Evolutionary conservation across 345 rosid genomes (phyloP).

Genomic region (Xanthoceras sorbifolium): DNA sequence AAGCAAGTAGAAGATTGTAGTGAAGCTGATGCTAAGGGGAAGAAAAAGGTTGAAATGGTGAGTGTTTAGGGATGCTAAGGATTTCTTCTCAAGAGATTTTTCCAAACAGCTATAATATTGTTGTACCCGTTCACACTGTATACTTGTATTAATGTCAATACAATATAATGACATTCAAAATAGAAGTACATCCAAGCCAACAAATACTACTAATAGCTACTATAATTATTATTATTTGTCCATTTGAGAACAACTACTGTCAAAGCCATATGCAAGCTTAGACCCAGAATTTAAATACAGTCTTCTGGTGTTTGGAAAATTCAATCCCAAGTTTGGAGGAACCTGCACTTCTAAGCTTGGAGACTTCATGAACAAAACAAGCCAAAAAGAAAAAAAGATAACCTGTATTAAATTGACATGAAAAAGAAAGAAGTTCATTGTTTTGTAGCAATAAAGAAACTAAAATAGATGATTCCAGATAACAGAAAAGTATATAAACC

Average conservation of each 20-base stretch:
- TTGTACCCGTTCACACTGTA: not conserved
- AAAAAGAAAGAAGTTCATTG: too few species aligned
- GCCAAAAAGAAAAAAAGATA: too few species aligned
- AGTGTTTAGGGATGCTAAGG: not conserved
- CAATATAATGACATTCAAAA: too few species aligned
- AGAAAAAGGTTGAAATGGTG: conserved; percentile 16
- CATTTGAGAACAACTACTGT: not conserved
- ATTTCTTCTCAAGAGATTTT: not conserved
- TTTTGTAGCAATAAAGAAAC: too few species aligned
- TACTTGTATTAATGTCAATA: not conserved
- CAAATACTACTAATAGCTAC: not conserved
- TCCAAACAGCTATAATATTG: not conserved
- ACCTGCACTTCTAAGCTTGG: too few species aligned
- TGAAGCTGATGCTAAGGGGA: conserved; percentile 8
- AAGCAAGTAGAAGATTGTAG: conserved; percentile 16
- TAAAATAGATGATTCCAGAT: too few species aligned
- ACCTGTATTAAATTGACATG: too few species aligned
- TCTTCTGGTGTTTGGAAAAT: too few species aligned
- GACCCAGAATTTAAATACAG: not conserved
- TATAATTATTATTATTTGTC: not conserved
- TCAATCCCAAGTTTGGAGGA: too few species aligned
- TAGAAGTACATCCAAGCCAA: too few species aligned
- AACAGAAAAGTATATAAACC: not conserved
- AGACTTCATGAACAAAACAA: too few species aligned
- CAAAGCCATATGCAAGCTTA: not conserved